These are phyloP conservation scores for Adansonia rubrostipa DNA, from an alignment of 441 rosid genomes.

Conservation along the genomic window DNA sequence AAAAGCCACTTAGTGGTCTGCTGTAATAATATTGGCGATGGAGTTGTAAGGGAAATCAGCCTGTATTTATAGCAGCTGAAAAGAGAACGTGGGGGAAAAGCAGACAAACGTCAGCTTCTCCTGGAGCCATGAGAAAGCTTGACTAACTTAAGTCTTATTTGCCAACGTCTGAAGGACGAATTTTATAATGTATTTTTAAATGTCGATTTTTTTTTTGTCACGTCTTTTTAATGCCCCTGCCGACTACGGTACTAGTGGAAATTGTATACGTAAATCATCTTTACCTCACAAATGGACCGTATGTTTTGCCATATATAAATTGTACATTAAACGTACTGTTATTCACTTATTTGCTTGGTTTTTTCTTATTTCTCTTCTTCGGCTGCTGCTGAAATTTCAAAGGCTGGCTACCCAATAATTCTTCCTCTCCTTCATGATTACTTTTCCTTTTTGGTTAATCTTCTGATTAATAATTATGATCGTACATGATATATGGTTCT, in stretches of 20 bases:
- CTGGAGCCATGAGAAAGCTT: slow-evolving; percentile 12
- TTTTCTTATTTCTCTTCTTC: background rate
- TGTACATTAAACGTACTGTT: background rate
- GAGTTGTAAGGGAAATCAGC: slow-evolving; percentile 19
- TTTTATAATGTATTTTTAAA: background rate
- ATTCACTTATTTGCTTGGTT: background rate
- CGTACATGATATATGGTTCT: slow-evolving; percentile 20
- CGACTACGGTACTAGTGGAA: slow-evolving; percentile 47
- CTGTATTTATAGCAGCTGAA: slow-evolving; percentile 24
- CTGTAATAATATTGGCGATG: slow-evolving; percentile 28
- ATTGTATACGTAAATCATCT: background rate
- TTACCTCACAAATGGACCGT: slow-evolving; percentile 5
- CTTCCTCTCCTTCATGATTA: slow-evolving; percentile 32
- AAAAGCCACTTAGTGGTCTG: background rate
- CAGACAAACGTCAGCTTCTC: slow-evolving; percentile 11
- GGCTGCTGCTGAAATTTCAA: slow-evolving; percentile 6
- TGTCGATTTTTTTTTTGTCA: background rate
- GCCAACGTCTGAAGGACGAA: background rate
- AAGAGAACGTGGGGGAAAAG: slow-evolving; percentile 9
- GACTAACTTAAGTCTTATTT: slow-evolving; percentile 10
- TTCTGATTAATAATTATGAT: slow-evolving; percentile 40
- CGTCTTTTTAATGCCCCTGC: slow-evolving; percentile 33
- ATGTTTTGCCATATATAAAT: background rate
- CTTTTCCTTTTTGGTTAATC: slow-evolving; percentile 42
- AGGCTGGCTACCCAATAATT: background rate